Percentiles rank a stretch among this genome's conserved stretches.
These are phyloP conservation scores for Pisolithus orientalis DNA, from an alignment of 768 basidiomycete species.

Conservation along the genomic window DNA sequence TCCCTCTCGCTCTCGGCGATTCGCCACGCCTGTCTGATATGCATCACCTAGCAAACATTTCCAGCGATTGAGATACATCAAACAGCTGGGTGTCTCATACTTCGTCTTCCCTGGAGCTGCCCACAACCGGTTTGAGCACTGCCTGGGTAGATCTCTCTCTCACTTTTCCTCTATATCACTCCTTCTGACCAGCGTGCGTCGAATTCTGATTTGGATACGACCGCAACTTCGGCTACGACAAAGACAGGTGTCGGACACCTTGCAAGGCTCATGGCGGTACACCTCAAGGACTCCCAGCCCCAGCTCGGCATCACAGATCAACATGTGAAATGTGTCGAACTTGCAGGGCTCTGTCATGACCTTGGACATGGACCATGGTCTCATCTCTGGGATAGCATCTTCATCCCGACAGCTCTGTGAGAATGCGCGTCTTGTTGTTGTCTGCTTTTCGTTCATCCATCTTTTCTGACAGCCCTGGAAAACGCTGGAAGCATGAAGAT, in stretches of 20 bases:
- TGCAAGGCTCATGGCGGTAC: conserved; percentile 55
- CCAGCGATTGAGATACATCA: conserved; percentile 69
- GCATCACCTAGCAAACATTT: conserved; percentile 51
- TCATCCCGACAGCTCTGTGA: conserved; percentile 64
- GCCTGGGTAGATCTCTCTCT: conserved; percentile 47
- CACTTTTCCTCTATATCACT: background rate
- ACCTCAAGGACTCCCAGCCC: conserved; percentile 52
- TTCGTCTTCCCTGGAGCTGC: conserved; percentile 74
- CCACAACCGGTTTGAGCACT: conserved; percentile 82
- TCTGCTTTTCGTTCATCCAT: background rate
- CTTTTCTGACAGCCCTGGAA: conserved; percentile 33
- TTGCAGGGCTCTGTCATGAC: conserved; percentile 81
- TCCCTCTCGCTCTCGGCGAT: no score
- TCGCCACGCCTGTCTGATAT: background rate
- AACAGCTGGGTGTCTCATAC: conserved; percentile 74
- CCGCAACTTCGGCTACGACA: no score
- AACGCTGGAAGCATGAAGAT: conserved; percentile 67
- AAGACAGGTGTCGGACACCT: conserved; percentile 66
- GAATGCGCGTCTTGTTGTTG: conserved; percentile 15
- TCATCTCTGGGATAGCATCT: conserved; percentile 74
- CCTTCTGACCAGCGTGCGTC: background rate
- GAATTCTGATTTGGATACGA: no score
- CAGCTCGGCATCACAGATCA: conserved; percentile 60
- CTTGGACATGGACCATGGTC: conserved; percentile 84
- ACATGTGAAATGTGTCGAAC: conserved; percentile 69